A percentile compares a stretch with the other conserved stretches of the same genome.
Evolutionary conservation across 306 rosid species (phyloP).

Genomic region (Dalbergia cochinchinensis): DNA sequence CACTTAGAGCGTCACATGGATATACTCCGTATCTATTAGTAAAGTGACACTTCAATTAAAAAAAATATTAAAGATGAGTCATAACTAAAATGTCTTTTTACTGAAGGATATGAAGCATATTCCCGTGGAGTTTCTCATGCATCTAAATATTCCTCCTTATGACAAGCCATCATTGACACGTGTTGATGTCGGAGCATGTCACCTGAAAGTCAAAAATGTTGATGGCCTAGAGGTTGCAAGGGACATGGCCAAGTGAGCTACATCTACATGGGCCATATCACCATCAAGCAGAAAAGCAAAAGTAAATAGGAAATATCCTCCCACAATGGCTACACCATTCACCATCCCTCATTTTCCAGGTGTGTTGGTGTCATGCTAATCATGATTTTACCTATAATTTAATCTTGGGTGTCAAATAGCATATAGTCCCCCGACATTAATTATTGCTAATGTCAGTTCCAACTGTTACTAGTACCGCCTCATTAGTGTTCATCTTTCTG

Average conservation of each 20-base stretch:
- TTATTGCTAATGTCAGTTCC: slow-evolving; percentile 43
- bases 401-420: slow-evolving; percentile 34
- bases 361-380: slow-evolving; percentile 36
- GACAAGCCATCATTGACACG: slow-evolving; percentile 40
- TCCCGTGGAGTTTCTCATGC: too few species aligned
- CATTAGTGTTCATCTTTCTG: slow-evolving; percentile 17
- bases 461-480: slow-evolving; percentile 32
- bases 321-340: slow-evolving; percentile 48
- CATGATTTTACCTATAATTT: slow-evolving; percentile 43
- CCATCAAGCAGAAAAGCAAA: slow-evolving; percentile 33
- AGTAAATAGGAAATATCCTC: slow-evolving; percentile 50
- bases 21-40: too few species aligned
- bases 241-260: slow-evolving; percentile 38
- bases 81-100: too few species aligned
- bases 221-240: slow-evolving; percentile 44
- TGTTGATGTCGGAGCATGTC: slow-evolving; percentile 49
- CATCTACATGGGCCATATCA: slow-evolving; percentile 38
- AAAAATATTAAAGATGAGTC: too few species aligned
- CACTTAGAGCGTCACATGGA: too few species aligned
- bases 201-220: slow-evolving; percentile 45
- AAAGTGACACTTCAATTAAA: too few species aligned
- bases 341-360: slow-evolving; percentile 41
- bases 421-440: slow-evolving; percentile 39
- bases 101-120: too few species aligned
- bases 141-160: too few species aligned